These are phyloP conservation scores for Usnea hakonensis DNA, from an alignment of 495 filamentous ascomycete genomes.

Conservation along the genomic window DNA sequence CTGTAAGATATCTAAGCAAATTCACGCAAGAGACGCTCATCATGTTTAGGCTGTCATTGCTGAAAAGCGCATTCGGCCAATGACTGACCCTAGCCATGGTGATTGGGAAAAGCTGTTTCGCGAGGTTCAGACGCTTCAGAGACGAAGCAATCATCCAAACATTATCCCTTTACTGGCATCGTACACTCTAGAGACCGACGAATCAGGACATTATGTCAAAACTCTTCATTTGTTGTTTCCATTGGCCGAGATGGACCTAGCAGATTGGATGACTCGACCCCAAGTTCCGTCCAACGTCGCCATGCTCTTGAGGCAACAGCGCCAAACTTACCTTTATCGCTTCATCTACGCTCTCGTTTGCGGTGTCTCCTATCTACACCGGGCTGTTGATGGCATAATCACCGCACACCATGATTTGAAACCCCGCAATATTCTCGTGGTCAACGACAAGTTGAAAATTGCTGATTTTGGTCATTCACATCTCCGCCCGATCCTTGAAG, in stretches of 20 bases:
- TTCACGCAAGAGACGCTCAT: conserved; percentile 11
- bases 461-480: conserved; percentile 18
- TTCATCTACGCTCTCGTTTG: conserved; percentile 17
- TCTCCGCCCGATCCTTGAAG: conserved; percentile 18
- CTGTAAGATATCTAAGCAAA: conserved; percentile 6
- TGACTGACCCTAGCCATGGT: conserved; percentile 7
- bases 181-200: conserved; percentile 14
- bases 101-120: conserved; percentile 17
- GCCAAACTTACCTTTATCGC: conserved; percentile 16
- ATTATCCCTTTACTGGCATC: conserved; percentile 18
- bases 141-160: conserved; percentile 12
- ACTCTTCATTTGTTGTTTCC: conserved; percentile 18
- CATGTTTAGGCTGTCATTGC: conserved; percentile 16
- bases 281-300: conserved; percentile 10
- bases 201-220: conserved; percentile 17
- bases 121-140: conserved; percentile 18
- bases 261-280: conserved; percentile 15
- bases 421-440: conserved; percentile 18
- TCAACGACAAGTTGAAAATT: conserved; percentile 15
- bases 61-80: conserved; percentile 19
- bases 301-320: conserved; percentile 5
- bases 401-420: conserved; percentile 20
- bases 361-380: conserved; percentile 18
- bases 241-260: conserved; percentile 18
- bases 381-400: conserved; percentile 13